Percentiles rank a stretch among this genome's conserved stretches.
These are phyloP conservation scores for Circinella umbellata DNA, from an alignment of 371 early-diverging fungal species.

Conservation along the genomic window DNA sequence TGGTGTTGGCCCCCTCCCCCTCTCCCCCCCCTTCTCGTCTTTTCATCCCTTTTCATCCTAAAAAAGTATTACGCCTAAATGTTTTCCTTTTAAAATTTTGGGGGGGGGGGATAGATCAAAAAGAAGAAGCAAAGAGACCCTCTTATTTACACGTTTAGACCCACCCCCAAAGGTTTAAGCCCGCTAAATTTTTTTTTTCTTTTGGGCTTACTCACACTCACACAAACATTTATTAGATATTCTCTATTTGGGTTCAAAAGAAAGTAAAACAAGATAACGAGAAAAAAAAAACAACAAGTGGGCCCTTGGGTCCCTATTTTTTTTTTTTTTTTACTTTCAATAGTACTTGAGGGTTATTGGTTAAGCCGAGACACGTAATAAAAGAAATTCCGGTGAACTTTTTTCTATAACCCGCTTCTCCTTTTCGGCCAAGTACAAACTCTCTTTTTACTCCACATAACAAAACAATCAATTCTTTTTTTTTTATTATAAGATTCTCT, in stretches of 20 bases:
- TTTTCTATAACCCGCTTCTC: constrained; percentile 11
- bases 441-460: background rate
- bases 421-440: background rate
- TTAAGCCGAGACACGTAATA: constrained; percentile 14
- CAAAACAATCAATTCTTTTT: no score
- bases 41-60: background rate
- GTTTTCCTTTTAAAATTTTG: background rate
- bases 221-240: no score
- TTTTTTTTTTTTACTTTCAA: background rate
- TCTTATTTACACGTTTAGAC: no score
- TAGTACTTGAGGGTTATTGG: constrained; percentile 1
- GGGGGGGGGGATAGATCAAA: background rate
- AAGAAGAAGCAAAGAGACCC: background rate
- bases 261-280: no score
- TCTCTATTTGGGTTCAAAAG: no score
- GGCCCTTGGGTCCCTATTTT: constrained; percentile 11
- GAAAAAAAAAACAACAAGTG: background rate
- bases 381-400: constrained; percentile 11
- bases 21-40: background rate
- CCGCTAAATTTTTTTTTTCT: no score
- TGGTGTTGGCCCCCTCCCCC: constrained; percentile 2
- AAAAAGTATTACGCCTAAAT: constrained; percentile 3
- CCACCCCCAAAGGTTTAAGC: no score
- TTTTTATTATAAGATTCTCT: no score
- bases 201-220: no score